Evolutionary conservation across 306 rosid genomes (phyloP), one percentile per base, ranked within the genome.

Genomic region (Pachyrhizus erosus): DNA sequence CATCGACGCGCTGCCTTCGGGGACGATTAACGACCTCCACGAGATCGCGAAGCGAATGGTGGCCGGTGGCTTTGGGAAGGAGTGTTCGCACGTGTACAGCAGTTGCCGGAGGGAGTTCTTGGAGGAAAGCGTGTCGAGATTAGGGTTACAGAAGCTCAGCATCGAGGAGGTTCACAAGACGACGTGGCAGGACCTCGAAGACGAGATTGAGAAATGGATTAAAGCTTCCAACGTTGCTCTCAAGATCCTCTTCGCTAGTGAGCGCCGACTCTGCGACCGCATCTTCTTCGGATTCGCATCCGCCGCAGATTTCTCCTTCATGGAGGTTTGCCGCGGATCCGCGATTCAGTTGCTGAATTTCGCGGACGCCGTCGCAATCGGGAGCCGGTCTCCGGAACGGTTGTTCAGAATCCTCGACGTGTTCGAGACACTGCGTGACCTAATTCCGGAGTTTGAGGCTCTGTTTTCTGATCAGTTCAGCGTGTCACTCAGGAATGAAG

Each of bases 1-100:
- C 27, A 90, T 96, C 37, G 99, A 96, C 12, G 94, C 97, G 55
- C 91, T 96, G 0, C 99, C 99, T 20, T 90, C 97, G 0, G 94
- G 84, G 4, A 92, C 93, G 2, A 84, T 92, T 85, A 88, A 87
- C 78, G 97, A 93, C 26, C 99, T 96, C 43, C 98, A 93, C 21
- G 97, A 96, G 76, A 96, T 96, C 49, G 97, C 97, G 64, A 91
- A 94, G 85, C 92, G 97, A 2, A 96, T 96, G 99, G 97, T 91
- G 51, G 91, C 92, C 5, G 97, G 94, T 1, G 94, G 97, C 7
- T 96, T 91, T 27, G 94, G 90, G n/a, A 96, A 96, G 78, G 97
- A 96, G 90, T 92, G 98, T 58, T 90, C 93, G 4, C 98, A 92
- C 66, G 94, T 92, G 78, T 96, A 92, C 65, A 91, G 94, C 27